Evolutionary conservation across 2,329 filamentous ascomycete species (phyloP).

Genomic region (Stemphylium beticola): DNA sequence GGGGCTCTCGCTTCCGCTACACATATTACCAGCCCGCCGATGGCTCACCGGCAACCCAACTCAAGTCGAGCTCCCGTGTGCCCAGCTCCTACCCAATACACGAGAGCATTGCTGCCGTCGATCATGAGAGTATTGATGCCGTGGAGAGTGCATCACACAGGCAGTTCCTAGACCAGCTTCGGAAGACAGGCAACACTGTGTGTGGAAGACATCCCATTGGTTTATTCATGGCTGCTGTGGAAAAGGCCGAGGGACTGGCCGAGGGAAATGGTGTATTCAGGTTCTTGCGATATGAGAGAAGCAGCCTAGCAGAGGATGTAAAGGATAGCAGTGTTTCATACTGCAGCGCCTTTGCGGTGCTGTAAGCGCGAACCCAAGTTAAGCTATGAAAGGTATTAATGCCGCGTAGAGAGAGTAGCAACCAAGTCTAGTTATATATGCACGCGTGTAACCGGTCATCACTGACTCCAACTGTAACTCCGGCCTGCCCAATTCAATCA

Average conservation of each 20-base stretch:
- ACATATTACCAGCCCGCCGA: slow-evolving; percentile 71
- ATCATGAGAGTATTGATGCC: slow-evolving; percentile 82
- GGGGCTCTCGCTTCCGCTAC: slow-evolving; percentile 85
- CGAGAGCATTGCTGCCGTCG: slow-evolving; percentile 81
- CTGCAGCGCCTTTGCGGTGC: slow-evolving; percentile 84
- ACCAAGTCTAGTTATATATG: background rate
- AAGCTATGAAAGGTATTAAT: background rate
- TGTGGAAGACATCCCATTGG: slow-evolving; percentile 96
- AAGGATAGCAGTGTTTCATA: slow-evolving; percentile 91
- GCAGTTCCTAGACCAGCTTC: slow-evolving; percentile 71
- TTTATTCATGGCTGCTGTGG: slow-evolving; percentile 86
- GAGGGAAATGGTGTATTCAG: slow-evolving; percentile 70
- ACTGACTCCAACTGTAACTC: background rate
- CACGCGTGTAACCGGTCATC: background rate
- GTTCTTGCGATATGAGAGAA: slow-evolving; percentile 87
- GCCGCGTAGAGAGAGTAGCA: background rate
- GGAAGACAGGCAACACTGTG: slow-evolving; percentile 83
- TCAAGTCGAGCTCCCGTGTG: slow-evolving; percentile 51
- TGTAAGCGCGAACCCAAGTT: slow-evolving; percentile 11
- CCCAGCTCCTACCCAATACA: slow-evolving; percentile 68
- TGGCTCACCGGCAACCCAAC: slow-evolving; percentile 43
- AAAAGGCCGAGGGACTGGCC: slow-evolving; percentile 55
- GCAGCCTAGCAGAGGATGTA: slow-evolving; percentile 71
- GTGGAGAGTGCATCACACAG: slow-evolving; percentile 78
- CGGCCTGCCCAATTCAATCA: background rate